These are phyloP conservation scores for Ascochyta koolunga DNA, from an alignment of 2,329 filamentous ascomycete genomes.

Conservation along the genomic window DNA sequence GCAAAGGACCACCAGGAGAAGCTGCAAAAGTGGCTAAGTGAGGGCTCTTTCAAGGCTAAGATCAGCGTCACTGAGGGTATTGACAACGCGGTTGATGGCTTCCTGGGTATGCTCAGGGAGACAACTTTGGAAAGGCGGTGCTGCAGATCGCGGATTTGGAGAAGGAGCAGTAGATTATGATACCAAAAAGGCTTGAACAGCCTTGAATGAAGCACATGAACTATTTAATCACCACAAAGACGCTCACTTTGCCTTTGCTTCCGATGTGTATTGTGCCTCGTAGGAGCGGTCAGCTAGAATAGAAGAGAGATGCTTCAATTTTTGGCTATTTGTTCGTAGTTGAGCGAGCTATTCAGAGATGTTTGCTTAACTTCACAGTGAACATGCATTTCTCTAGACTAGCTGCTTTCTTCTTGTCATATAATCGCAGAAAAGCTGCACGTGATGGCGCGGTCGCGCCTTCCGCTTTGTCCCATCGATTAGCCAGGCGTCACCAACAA, in stretches of 20 bases:
- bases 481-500: constrained; percentile 1
- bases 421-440: not conserved
- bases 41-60: constrained; percentile 75
- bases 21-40: constrained; percentile 75
- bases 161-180: constrained; percentile 33
- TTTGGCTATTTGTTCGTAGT: too few relatives aligned
- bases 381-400: too few relatives aligned
- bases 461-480: not conserved
- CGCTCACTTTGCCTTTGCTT: too few relatives aligned
- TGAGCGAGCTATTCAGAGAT: too few relatives aligned
- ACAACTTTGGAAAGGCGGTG: constrained; percentile 87
- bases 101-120: constrained; percentile 77
- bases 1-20: constrained; percentile 74
- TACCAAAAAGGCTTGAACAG: constrained; percentile 3
- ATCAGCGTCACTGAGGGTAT: constrained; percentile 74
- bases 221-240: too few relatives aligned
- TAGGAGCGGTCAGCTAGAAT: too few relatives aligned
- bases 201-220: not conserved
- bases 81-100: constrained; percentile 74
- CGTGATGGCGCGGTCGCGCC: constrained; percentile 7
- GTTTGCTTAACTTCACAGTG: too few relatives aligned
- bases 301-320: too few relatives aligned
- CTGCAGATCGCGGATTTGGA: constrained; percentile 63
- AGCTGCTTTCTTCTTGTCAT: not conserved
- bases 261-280: too few relatives aligned